These are phyloP conservation scores for Lodderomyces theae DNA, from an alignment of 1,139 yeast genomes.

Conservation along the genomic window DNA sequence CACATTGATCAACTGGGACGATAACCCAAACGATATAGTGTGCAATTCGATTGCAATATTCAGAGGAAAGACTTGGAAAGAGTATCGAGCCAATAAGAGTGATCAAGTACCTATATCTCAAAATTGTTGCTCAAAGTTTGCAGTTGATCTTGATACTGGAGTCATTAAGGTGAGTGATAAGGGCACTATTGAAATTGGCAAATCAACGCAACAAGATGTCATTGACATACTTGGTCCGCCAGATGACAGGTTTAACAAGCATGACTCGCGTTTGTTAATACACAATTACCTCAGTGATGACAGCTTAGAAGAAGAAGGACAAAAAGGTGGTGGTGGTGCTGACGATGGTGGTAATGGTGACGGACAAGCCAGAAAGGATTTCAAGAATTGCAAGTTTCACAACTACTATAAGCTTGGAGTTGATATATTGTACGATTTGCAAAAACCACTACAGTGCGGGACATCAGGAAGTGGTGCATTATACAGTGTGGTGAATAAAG, in stretches of 20 bases:
- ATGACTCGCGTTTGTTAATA: constrained; percentile 42
- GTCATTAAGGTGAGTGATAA: constrained; percentile 18
- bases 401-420: constrained; percentile 55
- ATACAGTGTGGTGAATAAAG: constrained; percentile 24
- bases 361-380: constrained; percentile 7
- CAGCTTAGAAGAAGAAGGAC: background rate
- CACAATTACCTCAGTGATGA: constrained; percentile 29
- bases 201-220: constrained; percentile 50
- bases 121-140: background rate
- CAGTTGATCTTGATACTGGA: constrained; percentile 7
- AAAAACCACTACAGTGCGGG: constrained; percentile 18
- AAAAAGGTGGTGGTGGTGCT: no score
- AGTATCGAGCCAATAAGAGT: constrained; percentile 16
- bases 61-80: constrained; percentile 23
- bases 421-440: constrained; percentile 49
- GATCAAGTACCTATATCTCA: no score
- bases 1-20: constrained; percentile 34
- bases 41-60: constrained; percentile 24
- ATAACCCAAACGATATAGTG: constrained; percentile 26
- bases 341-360: no score
- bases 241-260: constrained; percentile 49
- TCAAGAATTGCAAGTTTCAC: constrained; percentile 41
- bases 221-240: constrained; percentile 54
- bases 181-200: constrained; percentile 21
- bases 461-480: constrained; percentile 12